These are phyloP conservation scores for Alloascoidea hylecoeti DNA, from an alignment of 805 yeast genomes.

Conservation along the genomic window DNA sequence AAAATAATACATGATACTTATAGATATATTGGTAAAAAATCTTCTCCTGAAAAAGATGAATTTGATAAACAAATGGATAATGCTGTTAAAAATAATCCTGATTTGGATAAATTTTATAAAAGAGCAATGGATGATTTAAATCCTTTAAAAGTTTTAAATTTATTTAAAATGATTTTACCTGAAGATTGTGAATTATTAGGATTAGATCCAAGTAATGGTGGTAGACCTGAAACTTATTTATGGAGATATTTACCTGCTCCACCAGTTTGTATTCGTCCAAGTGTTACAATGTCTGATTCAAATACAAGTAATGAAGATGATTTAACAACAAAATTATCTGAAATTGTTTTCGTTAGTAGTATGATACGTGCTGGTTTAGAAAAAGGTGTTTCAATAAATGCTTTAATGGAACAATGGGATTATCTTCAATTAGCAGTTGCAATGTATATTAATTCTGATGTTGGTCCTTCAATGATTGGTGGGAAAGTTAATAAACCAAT, in stretches of 20 bases:
- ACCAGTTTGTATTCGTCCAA: conserved; percentile 97
- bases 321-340: conserved; percentile 87
- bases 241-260: conserved; percentile 99
- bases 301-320: conserved; percentile 95
- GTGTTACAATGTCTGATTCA: conserved; percentile 82
- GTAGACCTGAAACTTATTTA: conserved; percentile 90
- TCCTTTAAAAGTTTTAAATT: conserved; percentile 75
- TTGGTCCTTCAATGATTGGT: conserved; percentile 41
- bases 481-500: conserved; percentile 51
- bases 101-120: conserved; percentile 73
- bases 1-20: conserved; percentile 93
- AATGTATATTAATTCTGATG: conserved; percentile 93
- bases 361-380: conserved; percentile 89
- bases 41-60: conserved; percentile 65
- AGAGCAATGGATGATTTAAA: conserved; percentile 88
- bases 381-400: conserved; percentile 85
- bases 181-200: conserved; percentile 89
- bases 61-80: conserved; percentile 84
- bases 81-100: conserved; percentile 68
- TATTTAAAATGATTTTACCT: conserved; percentile 77
- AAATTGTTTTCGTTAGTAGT: conserved; percentile 94
- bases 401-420: conserved; percentile 98
- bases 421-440: conserved; percentile 91
- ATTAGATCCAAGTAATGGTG: conserved; percentile 73
- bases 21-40: conserved; percentile 88